Percentiles rank a stretch among this genome's conserved stretches.
phyloP scores from a whole-genome alignment of 805 yeast species.

The Torulaspora franciscae region DNA sequence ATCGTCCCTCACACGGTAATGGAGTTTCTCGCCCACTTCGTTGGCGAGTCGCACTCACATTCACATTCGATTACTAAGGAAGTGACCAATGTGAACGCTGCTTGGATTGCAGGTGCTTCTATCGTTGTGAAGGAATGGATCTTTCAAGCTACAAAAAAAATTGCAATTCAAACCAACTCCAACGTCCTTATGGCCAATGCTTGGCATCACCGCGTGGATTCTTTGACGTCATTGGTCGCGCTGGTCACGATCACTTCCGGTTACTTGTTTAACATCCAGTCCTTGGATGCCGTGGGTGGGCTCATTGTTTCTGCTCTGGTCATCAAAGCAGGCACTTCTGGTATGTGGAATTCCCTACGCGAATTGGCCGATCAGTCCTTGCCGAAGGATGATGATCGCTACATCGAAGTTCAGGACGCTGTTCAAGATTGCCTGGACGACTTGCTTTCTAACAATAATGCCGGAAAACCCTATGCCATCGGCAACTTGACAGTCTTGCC shows the following conservation, averaged over 20 bases:
- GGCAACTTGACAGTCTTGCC: conserved; percentile 45
- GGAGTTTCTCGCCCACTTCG: conserved; percentile 44
- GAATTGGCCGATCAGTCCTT: conserved; percentile 78
- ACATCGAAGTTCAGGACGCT: conserved; percentile 39
- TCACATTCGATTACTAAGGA: conserved; percentile 36
- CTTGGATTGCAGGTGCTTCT: conserved; percentile 91
- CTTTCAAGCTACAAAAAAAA: conserved; percentile 71
- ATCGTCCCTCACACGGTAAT: conserved; percentile 56
- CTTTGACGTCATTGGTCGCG: conserved; percentile 87
- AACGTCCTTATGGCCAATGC: conserved; percentile 94
- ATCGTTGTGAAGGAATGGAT: conserved; percentile 85
- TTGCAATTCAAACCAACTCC: conserved; percentile 74
- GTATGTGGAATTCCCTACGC: conserved; percentile 60
- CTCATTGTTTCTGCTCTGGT: conserved; percentile 75
- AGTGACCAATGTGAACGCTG: conserved; percentile 78
- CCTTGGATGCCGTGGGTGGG: conserved; percentile 94
- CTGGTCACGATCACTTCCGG: conserved; percentile 83
- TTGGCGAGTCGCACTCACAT: conserved; percentile 36
- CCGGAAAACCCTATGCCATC: conserved; percentile 38
- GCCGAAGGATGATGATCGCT: conserved; percentile 47
- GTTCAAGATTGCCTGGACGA: conserved; percentile 36
- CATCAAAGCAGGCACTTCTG: conserved; percentile 76
- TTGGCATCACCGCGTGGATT: conserved; percentile 97
- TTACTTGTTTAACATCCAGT: conserved; percentile 65
- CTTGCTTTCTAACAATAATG: conserved; percentile 40